phyloP scores from a whole-genome alignment of 2,329 filamentous ascomycete species.

The Dothiorella sarmentorum region DNA sequence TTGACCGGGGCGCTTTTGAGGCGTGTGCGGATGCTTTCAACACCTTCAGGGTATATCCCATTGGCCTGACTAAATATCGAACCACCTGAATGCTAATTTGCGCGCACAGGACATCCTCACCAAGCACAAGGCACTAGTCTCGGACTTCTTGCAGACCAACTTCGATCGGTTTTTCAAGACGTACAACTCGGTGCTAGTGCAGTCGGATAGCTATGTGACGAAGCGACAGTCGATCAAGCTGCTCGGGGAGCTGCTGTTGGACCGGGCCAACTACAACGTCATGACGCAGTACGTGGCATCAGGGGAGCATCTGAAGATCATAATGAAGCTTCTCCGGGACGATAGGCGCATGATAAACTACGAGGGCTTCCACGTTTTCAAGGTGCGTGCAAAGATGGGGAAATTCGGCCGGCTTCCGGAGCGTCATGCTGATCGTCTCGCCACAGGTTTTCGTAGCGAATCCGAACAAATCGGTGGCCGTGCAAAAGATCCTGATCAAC shows the following conservation, averaged over 20 bases:
- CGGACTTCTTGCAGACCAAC: slow-evolving; percentile 81
- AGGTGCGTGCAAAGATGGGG: slow-evolving; percentile 47
- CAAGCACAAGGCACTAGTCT: slow-evolving; percentile 86
- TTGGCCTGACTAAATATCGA: background rate
- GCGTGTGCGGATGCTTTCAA: slow-evolving; percentile 97
- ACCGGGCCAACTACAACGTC: slow-evolving; percentile 93
- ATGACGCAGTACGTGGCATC: slow-evolving; percentile 97
- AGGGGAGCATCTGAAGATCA: slow-evolving; percentile 93
- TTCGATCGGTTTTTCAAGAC: slow-evolving; percentile 90
- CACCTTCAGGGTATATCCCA: slow-evolving; percentile 72
- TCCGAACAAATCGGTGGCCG: slow-evolving; percentile 93
- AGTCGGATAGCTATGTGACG: slow-evolving; percentile 94
- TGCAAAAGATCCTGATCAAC: slow-evolving; percentile 93
- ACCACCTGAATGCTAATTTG: background rate
- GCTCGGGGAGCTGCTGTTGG: slow-evolving; percentile 88
- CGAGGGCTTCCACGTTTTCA: slow-evolving; percentile 98
- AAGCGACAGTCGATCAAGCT: slow-evolving; percentile 98
- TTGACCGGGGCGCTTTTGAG: slow-evolving; percentile 94
- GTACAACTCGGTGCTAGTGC: slow-evolving; percentile 84
- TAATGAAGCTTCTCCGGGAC: slow-evolving; percentile 94
- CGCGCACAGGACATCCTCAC: slow-evolving; percentile 76
- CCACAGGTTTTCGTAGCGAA: slow-evolving; percentile 89
- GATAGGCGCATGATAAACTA: slow-evolving; percentile 99
- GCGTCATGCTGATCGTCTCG: slow-evolving; percentile 1
- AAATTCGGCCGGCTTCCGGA: slow-evolving; percentile 5